A percentile compares a stretch with the other conserved stretches of the same genome.
These are phyloP conservation scores for Penicillium roqueforti DNA, from an alignment of 495 filamentous ascomycete genomes.

Conservation along the genomic window DNA sequence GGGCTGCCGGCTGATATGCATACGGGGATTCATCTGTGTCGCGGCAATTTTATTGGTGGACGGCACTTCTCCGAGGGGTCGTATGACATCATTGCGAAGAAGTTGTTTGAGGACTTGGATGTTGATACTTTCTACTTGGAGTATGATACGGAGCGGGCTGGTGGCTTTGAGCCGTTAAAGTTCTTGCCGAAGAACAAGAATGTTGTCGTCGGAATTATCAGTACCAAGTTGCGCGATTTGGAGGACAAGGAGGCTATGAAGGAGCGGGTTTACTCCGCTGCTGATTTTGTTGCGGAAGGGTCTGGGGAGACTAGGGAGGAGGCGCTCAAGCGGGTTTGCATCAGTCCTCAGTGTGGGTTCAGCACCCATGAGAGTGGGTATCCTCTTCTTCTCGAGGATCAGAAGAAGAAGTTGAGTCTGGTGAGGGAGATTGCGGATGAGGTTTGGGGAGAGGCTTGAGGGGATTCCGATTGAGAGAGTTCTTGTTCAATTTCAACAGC, in stretches of 20 bases:
- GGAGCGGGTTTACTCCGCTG: conserved; percentile 54
- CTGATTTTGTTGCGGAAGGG: conserved; percentile 54
- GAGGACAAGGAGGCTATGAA: conserved; percentile 60
- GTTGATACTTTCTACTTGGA: conserved; percentile 67
- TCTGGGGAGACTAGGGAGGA: conserved; percentile 38
- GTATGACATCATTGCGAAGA: conserved; percentile 63
- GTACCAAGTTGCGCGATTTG: conserved; percentile 58
- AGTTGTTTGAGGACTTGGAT: conserved; percentile 59
- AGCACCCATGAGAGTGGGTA: conserved; percentile 62
- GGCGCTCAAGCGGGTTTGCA: conserved; percentile 55
- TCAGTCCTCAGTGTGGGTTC: conserved; percentile 67
- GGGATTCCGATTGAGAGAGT: background rate
- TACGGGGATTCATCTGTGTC: conserved; percentile 63
- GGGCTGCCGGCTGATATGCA: conserved; percentile 57
- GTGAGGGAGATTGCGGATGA: conserved; percentile 48
- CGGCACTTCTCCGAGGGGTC: conserved; percentile 62
- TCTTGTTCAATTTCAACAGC: background rate
- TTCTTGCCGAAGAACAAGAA: conserved; percentile 61
- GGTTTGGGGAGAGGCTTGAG: conserved; percentile 37
- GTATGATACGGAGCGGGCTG: conserved; percentile 63
- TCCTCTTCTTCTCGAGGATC: conserved; percentile 55
- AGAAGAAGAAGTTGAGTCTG: conserved; percentile 49
- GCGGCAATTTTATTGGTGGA: conserved; percentile 48
- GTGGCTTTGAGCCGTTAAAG: conserved; percentile 61
- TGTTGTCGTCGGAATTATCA: conserved; percentile 62